phyloP scores from a whole-genome alignment of 805 yeast genomes.

The Maudiozyma turicensis region DNA sequence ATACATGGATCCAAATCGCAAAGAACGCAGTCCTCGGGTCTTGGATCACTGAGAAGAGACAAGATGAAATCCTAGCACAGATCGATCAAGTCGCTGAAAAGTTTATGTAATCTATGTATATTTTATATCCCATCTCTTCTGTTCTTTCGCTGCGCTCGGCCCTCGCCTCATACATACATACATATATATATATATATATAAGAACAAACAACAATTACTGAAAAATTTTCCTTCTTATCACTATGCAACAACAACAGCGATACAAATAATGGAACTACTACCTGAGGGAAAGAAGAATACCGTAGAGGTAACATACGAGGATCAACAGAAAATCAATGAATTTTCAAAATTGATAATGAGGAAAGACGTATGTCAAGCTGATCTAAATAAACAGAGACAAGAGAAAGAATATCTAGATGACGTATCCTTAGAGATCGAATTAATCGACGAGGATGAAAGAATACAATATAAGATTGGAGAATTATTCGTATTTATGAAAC shows the following conservation, averaged over 20 bases:
- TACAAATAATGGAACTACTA: constrained; percentile 20
- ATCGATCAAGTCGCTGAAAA: constrained; percentile 33
- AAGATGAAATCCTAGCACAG: constrained; percentile 33
- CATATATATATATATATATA: not conserved
- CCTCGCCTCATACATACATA: not conserved
- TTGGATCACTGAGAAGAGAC: constrained; percentile 58
- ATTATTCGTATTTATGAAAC: constrained; percentile 57
- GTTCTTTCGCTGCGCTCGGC: no score
- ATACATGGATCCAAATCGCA: constrained; percentile 57
- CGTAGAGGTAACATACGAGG: constrained; percentile 41
- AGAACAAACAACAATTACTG: no score
- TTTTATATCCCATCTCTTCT: no score
- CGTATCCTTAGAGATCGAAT: constrained; percentile 72
- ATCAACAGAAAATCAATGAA: constrained; percentile 81
- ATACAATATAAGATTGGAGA: constrained; percentile 78
- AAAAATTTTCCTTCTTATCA: not conserved
- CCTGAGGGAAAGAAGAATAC: constrained; percentile 36
- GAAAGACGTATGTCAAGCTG: constrained; percentile 47
- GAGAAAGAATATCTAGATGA: constrained; percentile 89
- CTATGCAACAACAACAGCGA: not conserved
- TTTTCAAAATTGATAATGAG: constrained; percentile 75
- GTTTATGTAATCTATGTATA: not conserved
- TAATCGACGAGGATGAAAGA: constrained; percentile 66
- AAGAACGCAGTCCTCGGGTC: constrained; percentile 61
- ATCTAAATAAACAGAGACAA: constrained; percentile 40